Evolutionary conservation across 768 basidiomycete species (phyloP).

Genomic region (Macrolepiota fuliginosa): DNA sequence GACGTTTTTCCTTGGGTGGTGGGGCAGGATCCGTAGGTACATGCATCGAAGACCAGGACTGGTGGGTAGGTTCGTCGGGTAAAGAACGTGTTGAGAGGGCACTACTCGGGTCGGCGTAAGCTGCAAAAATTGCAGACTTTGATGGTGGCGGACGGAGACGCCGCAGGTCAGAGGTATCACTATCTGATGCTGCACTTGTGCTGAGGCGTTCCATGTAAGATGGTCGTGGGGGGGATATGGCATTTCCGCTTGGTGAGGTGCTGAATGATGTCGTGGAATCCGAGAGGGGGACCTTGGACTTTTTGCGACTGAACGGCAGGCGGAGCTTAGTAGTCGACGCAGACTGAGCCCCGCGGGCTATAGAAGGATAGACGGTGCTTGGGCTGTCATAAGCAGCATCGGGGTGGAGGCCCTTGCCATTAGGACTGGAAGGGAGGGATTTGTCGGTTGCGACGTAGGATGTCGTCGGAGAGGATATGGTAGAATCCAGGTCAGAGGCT

Average conservation of each 20-base stretch:
- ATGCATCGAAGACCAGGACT: slow-evolving; percentile 30
- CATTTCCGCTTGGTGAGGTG: slow-evolving; percentile 4
- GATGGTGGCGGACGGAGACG: slow-evolving; percentile 56
- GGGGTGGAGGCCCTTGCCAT: slow-evolving; percentile 26
- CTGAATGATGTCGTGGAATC: slow-evolving; percentile 9
- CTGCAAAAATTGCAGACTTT: slow-evolving; percentile 62
- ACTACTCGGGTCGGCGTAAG: slow-evolving; percentile 48
- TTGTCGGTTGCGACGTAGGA: slow-evolving; percentile 32
- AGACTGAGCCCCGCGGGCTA: slow-evolving; percentile 20
- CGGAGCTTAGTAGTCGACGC: slow-evolving; percentile 30
- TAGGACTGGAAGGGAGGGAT: slow-evolving; percentile 32
- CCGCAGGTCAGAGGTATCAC: slow-evolving; percentile 38
- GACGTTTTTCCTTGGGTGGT: slow-evolving; percentile 23
- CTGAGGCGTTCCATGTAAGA: slow-evolving; percentile 29
- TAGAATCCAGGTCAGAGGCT: slow-evolving; percentile 21
- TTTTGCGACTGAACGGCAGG: slow-evolving; percentile 39
- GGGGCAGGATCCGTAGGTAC: slow-evolving; percentile 29
- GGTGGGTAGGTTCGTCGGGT: slow-evolving; percentile 34
- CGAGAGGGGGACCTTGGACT: slow-evolving; percentile 21
- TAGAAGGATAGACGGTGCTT: slow-evolving; percentile 21
- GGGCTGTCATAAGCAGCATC: slow-evolving; percentile 20
- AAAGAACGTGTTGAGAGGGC: slow-evolving; percentile 65
- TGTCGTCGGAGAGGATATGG: slow-evolving; percentile 29
- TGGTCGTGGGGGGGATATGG: slow-evolving; percentile 29
- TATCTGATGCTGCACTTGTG: slow-evolving; percentile 40